Base-by-base conservation (phyloP, 2,329 filamentous ascomycete genomes). In the Fusarium abutilonis region DNA sequence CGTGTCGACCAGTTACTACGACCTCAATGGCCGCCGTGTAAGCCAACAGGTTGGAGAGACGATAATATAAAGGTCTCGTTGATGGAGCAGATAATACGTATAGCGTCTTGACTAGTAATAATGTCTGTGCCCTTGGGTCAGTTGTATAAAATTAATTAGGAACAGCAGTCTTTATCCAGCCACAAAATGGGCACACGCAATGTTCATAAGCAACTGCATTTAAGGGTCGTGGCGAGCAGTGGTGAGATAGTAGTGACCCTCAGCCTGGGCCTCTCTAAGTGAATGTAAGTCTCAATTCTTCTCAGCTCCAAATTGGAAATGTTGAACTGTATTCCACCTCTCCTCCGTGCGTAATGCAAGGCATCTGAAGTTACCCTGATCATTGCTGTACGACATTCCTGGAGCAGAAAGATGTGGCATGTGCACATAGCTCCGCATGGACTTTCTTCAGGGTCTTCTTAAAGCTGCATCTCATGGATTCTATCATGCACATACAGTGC, bases 1-100 rank as follows among this genome's bases (percentile, higher is more conserved):
- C 44, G 41, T 51, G 49, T 38, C 49, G 29, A 14, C 41, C 42
- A 62, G 38, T 60, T 32, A 45, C 41, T 56, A 46, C 32, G 40
- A 42, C 48, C 48, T 28, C 23, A 47, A 50, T 50, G 35, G 17
- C 41, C 63, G 54, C 40, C 52, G 44, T 64, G 57, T 64, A 65
- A 65, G 61, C 52, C 35, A 63, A 65, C 21, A 64, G 61, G 61
- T 35, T 44, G 39, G 17, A 45, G 35, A 38, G 45, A 31, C 42
- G 41, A 17, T 29, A 49, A 50, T 42, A 49, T 49, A 56, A 44
- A 35, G 45, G 51, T 28, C 35, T 45, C 38, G 17, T 41, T 40
- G 19, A 61, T 52, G 56, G 56, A 36, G 29, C 17, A 29, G 21
- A 29, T n/a, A 21, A 39, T 21, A 14, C 10, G 36, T 29, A 29